Base-by-base conservation (phyloP, 1,284 basidiomycete genomes). In the Irpex sp. region DNA sequence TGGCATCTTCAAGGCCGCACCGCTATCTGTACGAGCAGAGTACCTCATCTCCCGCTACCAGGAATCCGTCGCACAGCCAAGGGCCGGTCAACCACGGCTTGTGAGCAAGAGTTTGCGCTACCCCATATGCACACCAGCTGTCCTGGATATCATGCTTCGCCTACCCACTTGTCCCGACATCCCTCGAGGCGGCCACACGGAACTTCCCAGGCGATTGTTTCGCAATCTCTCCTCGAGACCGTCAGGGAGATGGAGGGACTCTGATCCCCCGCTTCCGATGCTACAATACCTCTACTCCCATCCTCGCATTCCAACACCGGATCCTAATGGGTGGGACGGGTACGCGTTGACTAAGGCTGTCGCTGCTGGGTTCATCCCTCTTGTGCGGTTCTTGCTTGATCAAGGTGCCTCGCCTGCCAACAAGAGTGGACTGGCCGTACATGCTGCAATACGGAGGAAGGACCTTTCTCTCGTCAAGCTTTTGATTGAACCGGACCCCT, bases 311-410 rank as follows among this genome's bases (percentile, higher is more conserved):
- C 72, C 71, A 6, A 68, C 67, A 60, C 82, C 76, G 37, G 77
- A 84, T 37, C 67, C 80, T 8, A 83, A 93, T 70, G 81, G 87
- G 5, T 79, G 88, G 71, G 79, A 83, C 1, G 93, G 92, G 0
- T 95, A 94, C 67, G 86, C 89, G 0, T 81, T 96, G 36, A 85
- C 85, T 8, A 86, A 84, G 62, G 90, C 93, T 1, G 90, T 93
- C 0, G 78, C 87, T 53, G 84, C 82, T 0, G 77, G 78, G 12
- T 87, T 87, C 65, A 66, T 80, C 0, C 84, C 85, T 1, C 81
- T 95, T 4, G 78, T 93, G 2, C 76, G 73, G 47, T 88, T 90
- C 64, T 78, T 96, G 6, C 82, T 96, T 53, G 74, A 77, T 1
- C 75, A 85, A n/a, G 88, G 85, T 2, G 93, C 91, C 0, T 86